Percentiles rank a stretch among this genome's conserved stretches.
Conservation (phyloP, 352 stramenopile species). For the Phytophthora syringae region DNA sequence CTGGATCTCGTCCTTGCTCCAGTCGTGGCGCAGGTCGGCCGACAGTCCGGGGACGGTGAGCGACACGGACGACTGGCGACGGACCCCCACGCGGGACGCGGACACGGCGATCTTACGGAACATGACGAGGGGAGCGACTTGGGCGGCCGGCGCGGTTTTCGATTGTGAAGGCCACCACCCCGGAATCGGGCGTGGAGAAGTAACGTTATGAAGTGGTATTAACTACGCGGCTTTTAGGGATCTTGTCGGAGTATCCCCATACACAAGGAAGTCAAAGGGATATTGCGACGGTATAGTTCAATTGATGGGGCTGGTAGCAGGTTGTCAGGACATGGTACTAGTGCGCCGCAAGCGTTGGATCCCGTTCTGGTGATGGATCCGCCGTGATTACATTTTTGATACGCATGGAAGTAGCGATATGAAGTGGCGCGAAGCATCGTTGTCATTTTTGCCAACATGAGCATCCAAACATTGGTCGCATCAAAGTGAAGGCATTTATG, state of each 20-base stretch:
- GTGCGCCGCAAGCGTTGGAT: too few species aligned
- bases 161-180: constrained; percentile 31
- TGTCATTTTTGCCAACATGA: constrained; percentile 8
- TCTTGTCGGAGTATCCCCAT: too few species aligned
- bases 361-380: not conserved
- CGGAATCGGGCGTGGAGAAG: constrained; percentile 33
- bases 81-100: constrained; percentile 18
- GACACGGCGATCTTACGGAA: constrained; percentile 49
- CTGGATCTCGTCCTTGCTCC: constrained; percentile 96
- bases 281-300: too few species aligned
- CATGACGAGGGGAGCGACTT: constrained; percentile 31
- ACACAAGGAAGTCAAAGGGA: too few species aligned
- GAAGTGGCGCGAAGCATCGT: constrained; percentile 15
- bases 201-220: constrained; percentile 38
- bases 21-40: constrained; percentile 84
- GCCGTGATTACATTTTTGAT: not conserved
- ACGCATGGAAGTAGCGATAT: constrained; percentile 8
- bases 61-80: constrained; percentile 49
- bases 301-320: too few species aligned
- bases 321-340: too few species aligned
- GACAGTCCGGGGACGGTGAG: constrained; percentile 75
- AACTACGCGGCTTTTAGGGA: too few species aligned
- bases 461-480: constrained; percentile 24
- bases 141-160: constrained; percentile 23
- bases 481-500: constrained; percentile 1